phyloP scores from a whole-genome alignment of 2,329 filamentous ascomycete genomes.

The Hypomyces perniciosus region DNA sequence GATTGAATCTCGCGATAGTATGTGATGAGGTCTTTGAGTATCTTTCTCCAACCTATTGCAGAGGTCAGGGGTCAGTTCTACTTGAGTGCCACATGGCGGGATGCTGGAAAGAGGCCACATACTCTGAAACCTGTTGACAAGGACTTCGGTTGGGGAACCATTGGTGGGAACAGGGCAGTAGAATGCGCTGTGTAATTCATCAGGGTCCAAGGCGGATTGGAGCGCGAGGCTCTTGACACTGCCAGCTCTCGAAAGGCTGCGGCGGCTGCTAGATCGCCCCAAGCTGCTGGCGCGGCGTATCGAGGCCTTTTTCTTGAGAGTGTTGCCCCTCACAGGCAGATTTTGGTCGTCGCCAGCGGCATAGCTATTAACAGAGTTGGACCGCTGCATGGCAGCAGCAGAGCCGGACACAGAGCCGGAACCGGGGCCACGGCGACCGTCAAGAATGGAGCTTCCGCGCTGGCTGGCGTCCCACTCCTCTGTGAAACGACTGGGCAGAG shows the following conservation, averaged over 20 bases:
- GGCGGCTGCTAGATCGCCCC: conserved; percentile 71
- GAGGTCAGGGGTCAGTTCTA: conserved; percentile 1
- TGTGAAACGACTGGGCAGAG: conserved; percentile 49
- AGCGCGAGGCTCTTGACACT: conserved; percentile 77
- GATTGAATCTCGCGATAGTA: conserved; percentile 91
- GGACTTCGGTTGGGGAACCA: conserved; percentile 79
- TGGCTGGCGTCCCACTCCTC: conserved; percentile 68
- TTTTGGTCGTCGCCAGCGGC: conserved; percentile 40
- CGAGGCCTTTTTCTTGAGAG: conserved; percentile 83
- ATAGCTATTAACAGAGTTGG: conserved; percentile 53
- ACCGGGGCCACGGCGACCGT: conserved; percentile 34
- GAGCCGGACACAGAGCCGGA: conserved; percentile 10
- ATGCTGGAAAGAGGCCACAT: conserved; percentile 25
- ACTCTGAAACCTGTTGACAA: conserved; percentile 88
- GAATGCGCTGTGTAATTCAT: conserved; percentile 77
- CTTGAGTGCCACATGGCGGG: background rate
- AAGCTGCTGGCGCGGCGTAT: conserved; percentile 68
- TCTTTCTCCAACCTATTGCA: conserved; percentile 77
- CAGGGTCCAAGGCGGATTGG: conserved; percentile 61
- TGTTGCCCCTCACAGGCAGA: conserved; percentile 52
- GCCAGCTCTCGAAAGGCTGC: conserved; percentile 69
- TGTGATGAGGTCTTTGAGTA: conserved; percentile 87
- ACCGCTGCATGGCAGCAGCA: conserved; percentile 46
- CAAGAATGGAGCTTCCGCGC: conserved; percentile 58
- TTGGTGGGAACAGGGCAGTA: conserved; percentile 83